These are phyloP conservation scores for Mortierella antarctica DNA, from an alignment of 192 early-diverging fungal species.

Conservation along the genomic window DNA sequence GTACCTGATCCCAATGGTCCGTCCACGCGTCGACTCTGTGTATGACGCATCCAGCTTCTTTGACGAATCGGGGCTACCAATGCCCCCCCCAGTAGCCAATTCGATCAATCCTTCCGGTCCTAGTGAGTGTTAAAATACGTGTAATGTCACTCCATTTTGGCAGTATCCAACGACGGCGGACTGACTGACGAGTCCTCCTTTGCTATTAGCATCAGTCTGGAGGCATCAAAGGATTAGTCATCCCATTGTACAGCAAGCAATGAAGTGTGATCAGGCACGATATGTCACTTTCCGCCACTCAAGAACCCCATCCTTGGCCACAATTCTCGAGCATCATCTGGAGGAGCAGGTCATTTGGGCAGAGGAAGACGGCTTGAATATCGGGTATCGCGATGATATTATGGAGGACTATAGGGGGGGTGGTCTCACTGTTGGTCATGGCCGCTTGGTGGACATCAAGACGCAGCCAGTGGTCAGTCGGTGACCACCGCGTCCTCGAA, in stretches of 20 bases:
- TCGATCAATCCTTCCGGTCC: neutral
- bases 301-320: slow-evolving; percentile 41
- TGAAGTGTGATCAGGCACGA: slow-evolving; percentile 33
- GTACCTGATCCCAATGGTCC: slow-evolving; percentile 34
- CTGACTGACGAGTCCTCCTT: neutral
- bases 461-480: too few relatives aligned
- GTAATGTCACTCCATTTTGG: neutral
- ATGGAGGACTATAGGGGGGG: too few relatives aligned
- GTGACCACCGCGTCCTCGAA: too few relatives aligned
- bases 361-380: too few relatives aligned
- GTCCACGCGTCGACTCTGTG: slow-evolving; percentile 36
- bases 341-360: slow-evolving; percentile 4
- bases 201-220: slow-evolving; percentile 22
- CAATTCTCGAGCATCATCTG: slow-evolving; percentile 25
- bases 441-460: too few relatives aligned
- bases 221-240: slow-evolving; percentile 44
- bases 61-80: slow-evolving; percentile 35
- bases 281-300: slow-evolving; percentile 50
- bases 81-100: slow-evolving; percentile 8
- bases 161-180: neutral
- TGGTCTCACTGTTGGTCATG: too few relatives aligned
- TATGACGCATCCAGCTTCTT: slow-evolving; percentile 45
- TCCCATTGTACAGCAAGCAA: slow-evolving; percentile 36
- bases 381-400: too few relatives aligned
- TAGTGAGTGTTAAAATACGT: neutral